These are phyloP conservation scores for Aegilops bicornis DNA, from an alignment of 176 grass and related monocot species.

Conservation along the genomic window DNA sequence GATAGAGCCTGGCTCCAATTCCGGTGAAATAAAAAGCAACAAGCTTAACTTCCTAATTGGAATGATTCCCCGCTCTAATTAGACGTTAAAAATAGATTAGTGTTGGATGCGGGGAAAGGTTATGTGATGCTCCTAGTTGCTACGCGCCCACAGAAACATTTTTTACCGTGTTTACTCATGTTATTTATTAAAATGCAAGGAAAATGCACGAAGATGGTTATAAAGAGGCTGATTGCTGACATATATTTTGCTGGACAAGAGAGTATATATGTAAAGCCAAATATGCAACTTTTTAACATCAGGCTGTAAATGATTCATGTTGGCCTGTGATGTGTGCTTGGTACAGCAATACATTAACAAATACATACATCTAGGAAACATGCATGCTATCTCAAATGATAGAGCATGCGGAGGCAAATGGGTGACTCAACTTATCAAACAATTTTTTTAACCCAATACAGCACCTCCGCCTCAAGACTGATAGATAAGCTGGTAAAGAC, in stretches of 20 bases:
- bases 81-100: neutral
- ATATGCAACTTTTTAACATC: neutral
- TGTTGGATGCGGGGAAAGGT: neutral
- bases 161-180: neutral
- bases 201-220: neutral
- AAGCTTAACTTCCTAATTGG: neutral
- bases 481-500: neutral
- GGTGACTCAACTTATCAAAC: neutral
- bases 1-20: too few species aligned
- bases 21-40: neutral
- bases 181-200: neutral
- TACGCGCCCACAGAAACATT: neutral
- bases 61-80: too few species aligned
- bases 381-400: neutral
- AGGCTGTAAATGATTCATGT: neutral
- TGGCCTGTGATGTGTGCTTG: neutral
- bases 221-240: neutral
- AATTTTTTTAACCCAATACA: neutral
- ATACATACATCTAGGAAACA: neutral
- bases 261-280: neutral
- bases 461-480: neutral
- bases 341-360: too few species aligned
- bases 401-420: neutral
- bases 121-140: neutral
- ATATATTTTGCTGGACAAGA: neutral